Conservation (phyloP, 2,329 filamentous ascomycete genomes). For the Verticillium dahliae region DNA sequence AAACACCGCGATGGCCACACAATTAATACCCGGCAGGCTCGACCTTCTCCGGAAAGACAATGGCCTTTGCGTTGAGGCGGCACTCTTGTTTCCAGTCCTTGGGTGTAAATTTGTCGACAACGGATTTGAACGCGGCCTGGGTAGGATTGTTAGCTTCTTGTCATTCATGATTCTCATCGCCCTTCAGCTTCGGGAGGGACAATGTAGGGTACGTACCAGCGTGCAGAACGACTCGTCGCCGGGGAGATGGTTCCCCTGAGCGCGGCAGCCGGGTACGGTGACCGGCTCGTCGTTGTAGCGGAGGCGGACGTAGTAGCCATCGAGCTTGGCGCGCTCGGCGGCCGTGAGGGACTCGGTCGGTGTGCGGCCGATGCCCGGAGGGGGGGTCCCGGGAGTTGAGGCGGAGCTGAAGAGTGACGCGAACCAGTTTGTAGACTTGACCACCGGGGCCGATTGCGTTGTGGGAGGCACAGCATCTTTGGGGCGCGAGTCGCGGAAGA, state of each 20-base stretch:
- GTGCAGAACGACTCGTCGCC: conserved; percentile 90
- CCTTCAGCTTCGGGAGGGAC: too few relatives aligned
- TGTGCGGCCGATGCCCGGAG: conserved; percentile 53
- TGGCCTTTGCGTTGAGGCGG: conserved; percentile 32
- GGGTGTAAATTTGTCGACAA: conserved; percentile 87
- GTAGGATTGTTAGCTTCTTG: too few relatives aligned
- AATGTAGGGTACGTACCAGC: conserved; percentile 45
- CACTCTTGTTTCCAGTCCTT: conserved; percentile 63
- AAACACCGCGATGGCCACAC: neutral
- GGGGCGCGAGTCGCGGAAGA: conserved; percentile 58
- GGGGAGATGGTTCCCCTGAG: conserved; percentile 72
- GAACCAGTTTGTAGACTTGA: conserved; percentile 22
- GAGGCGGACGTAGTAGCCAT: conserved; percentile 80
- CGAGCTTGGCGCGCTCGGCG: conserved; percentile 45
- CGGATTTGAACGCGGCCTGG: conserved; percentile 77
- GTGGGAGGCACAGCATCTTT: neutral
- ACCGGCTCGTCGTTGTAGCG: conserved; percentile 86
- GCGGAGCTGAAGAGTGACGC: conserved; percentile 21
- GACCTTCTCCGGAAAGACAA: conserved; percentile 38
- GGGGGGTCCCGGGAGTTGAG: conserved; percentile 20
- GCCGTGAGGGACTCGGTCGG: conserved; percentile 47
- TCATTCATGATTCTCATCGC: too few relatives aligned
- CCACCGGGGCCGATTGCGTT: conserved; percentile 1
- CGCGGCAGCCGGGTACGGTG: conserved; percentile 73
- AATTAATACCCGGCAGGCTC: conserved; percentile 45